Conservation (phyloP, 805 yeast genomes). For the Zygosaccharomyces lentus region DNA sequence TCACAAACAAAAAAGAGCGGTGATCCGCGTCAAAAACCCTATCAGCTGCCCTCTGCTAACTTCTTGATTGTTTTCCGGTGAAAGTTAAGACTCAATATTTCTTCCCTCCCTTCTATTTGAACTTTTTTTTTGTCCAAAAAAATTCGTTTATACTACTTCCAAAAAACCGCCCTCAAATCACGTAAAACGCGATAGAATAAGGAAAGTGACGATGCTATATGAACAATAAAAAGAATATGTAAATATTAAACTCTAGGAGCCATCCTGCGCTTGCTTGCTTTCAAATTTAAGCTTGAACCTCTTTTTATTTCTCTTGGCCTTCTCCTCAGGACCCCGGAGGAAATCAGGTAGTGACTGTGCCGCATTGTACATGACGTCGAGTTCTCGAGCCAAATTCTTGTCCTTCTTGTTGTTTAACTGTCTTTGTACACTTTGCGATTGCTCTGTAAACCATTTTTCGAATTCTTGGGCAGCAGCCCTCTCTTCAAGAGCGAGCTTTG, state of each 20-base stretch:
- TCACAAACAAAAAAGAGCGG: neutral
- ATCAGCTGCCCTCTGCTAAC: neutral
- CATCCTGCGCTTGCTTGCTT: conserved; percentile 3
- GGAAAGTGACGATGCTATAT: neutral
- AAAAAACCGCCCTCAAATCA: conserved; percentile 6
- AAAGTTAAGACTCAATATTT: neutral
- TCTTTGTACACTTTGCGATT: conserved; percentile 59
- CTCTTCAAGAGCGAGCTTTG: conserved; percentile 52
- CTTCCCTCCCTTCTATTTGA: neutral
- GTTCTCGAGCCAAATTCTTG: conserved; percentile 9
- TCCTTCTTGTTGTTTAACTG: conserved; percentile 26
- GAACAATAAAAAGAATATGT: neutral
- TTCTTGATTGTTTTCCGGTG: neutral
- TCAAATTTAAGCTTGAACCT: conserved; percentile 21
- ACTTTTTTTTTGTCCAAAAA: conserved; percentile 2
- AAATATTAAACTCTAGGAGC: neutral
- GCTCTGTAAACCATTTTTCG: conserved; percentile 84
- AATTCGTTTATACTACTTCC: conserved; percentile 3
- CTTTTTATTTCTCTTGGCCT: conserved; percentile 11
- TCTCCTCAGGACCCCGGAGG: conserved; percentile 2
- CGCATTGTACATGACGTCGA: conserved; percentile 19
- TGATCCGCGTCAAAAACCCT: neutral
- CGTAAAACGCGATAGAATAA: conserved; percentile 8
- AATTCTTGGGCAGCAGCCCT: conserved; percentile 79
- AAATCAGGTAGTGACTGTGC: conserved; percentile 20